Percentiles rank a stretch among this genome's conserved stretches.
These are phyloP conservation scores for Xylaria bambusicola DNA, from an alignment of 495 filamentous ascomycete genomes.

Conservation along the genomic window DNA sequence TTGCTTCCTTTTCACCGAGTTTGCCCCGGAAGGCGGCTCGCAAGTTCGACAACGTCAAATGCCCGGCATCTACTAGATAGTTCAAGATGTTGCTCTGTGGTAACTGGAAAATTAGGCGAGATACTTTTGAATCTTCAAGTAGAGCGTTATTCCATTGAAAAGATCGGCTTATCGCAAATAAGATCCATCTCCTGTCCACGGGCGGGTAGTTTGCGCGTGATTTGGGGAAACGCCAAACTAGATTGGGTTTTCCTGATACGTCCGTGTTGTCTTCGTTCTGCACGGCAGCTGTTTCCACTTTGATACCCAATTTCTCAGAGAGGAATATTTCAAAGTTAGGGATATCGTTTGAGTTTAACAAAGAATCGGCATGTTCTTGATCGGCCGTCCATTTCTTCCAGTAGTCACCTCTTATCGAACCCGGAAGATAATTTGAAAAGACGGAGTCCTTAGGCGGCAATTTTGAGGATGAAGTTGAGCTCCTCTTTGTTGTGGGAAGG, in stretches of 20 bases:
- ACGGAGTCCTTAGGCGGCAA: conserved; percentile 28
- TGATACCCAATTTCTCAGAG: conserved; percentile 44
- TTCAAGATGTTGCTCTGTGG: conserved; percentile 55
- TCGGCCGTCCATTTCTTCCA: conserved; percentile 37
- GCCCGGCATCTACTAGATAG: conserved; percentile 65
- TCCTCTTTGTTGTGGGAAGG: conserved; percentile 31
- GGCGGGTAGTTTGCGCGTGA: conserved; percentile 41
- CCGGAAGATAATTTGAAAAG: conserved; percentile 42
- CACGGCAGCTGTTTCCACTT: conserved; percentile 21
- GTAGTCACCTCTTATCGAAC: conserved; percentile 38
- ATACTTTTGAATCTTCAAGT: conserved; percentile 26
- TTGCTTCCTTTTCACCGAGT: conserved; percentile 39
- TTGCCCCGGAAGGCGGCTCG: conserved; percentile 60
- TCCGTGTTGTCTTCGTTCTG: conserved; percentile 28
- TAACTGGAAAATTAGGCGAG: conserved; percentile 51
- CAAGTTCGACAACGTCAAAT: conserved; percentile 62
- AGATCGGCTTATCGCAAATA: conserved; percentile 53
- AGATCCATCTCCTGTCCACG: conserved; percentile 54
- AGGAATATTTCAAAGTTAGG: conserved; percentile 57
- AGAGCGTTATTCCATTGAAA: conserved; percentile 44
- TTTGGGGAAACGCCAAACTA: conserved; percentile 44
- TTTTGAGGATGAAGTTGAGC: conserved; percentile 14
- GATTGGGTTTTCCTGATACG: conserved; percentile 15
- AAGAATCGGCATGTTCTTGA: conserved; percentile 47
- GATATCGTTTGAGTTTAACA: conserved; percentile 45